These are phyloP conservation scores for Shiraia bambusicola DNA, from an alignment of 2,329 filamentous ascomycete species.

Conservation along the genomic window DNA sequence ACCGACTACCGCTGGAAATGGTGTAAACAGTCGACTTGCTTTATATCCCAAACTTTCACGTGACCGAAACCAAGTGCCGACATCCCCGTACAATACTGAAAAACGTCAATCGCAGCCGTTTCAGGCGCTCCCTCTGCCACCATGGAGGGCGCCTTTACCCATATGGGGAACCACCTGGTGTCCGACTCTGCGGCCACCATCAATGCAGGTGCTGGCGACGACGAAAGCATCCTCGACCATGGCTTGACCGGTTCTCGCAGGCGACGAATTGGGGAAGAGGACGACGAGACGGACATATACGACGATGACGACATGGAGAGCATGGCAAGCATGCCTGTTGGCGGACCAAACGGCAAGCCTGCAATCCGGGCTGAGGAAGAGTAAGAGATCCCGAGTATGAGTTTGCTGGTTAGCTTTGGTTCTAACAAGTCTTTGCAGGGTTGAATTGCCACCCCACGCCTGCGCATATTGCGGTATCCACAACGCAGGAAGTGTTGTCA, in stretches of 20 bases:
- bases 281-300: constrained; percentile 88
- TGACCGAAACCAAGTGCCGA: constrained; percentile 4
- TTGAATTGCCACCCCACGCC: constrained; percentile 85
- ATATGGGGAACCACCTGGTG: constrained; percentile 82
- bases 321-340: constrained; percentile 77
- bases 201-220: constrained; percentile 84
- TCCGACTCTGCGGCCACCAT: constrained; percentile 83
- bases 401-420: not conserved
- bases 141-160: constrained; percentile 88
- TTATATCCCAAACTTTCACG: constrained; percentile 1
- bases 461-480: constrained; percentile 97
- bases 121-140: constrained; percentile 10
- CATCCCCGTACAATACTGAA: not conserved
- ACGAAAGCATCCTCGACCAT: constrained; percentile 78
- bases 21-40: constrained; percentile 20
- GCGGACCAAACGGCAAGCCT: constrained; percentile 66
- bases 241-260: constrained; percentile 58
- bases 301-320: constrained; percentile 71
- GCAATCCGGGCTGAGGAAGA: constrained; percentile 66
- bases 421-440: constrained; percentile 10
- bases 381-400: constrained; percentile 9
- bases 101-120: too few species aligned
- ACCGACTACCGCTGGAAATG: constrained; percentile 22
- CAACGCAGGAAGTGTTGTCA: constrained; percentile 91
- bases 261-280: constrained; percentile 64